Evolutionary conservation across 495 filamentous ascomycete species (phyloP), one percentile per base, ranked within the genome.

Genomic region (Cairneyella variabilis): DNA sequence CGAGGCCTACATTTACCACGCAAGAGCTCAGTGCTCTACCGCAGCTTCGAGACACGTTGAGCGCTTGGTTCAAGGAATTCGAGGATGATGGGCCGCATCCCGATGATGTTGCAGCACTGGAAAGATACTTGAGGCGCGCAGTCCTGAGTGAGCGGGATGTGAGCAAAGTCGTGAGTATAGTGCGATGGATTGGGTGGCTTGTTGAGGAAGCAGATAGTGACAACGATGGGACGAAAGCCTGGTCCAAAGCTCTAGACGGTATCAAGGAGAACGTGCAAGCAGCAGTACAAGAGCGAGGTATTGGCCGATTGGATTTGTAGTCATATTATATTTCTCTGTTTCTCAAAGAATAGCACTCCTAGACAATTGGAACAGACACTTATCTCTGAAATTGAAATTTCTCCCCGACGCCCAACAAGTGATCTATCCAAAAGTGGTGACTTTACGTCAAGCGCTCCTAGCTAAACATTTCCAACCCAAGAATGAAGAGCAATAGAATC

Each of bases 51-150:
- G 69, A 74, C 21, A 80, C 83, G 21, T n/a, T 95, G 2, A 70
- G 58, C 34, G 75, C 76, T 18, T 96, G 91, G 91, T 70, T 83
- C 51, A 61, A 70, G 2, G 81, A 82, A 27, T 90, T 90, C 58
- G 60, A 57, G 14, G 72, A 74, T 9, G 84, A 88, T 7, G 88
- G 85, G 0, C 91, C 91, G 38, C 89, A 91, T 62, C 63, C 57
- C 0, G 84, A 85, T 51, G 91, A 97, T 66, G 85, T 90, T n/a
- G 75, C 76, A 14, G 79, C 86, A 8, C 69, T 96, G 34, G 79
- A 70, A 37, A 72, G 64, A 55, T 95, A 95, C 68, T 60, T 96
- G 26, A 71, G 62, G 7, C 74, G 75, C 27, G 89, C 96, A 6
- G 77, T 92, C 0, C 28, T 65, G 2, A 83, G 89, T 23, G 91